Evolutionary conservation across 164 flowering plant genomes (phyloP).

Genomic region (Liquidambar formosana): DNA sequence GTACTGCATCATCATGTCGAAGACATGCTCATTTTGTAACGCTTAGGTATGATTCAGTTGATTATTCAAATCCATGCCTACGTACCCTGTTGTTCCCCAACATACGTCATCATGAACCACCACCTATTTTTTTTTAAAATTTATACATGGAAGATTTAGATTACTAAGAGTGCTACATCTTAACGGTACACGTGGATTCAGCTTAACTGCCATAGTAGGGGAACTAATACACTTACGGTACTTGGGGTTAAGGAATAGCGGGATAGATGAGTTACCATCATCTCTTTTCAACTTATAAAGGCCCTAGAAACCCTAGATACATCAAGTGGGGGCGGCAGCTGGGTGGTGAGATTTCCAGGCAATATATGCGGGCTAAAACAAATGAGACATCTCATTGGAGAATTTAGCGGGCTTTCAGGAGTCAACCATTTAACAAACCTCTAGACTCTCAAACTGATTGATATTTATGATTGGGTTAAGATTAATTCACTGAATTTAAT

Average conservation of each 20-base stretch:
- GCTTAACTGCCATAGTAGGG: slow-evolving; percentile 7
- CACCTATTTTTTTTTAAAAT: too few species aligned
- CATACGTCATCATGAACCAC: neutral
- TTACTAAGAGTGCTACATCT: slow-evolving; percentile 9
- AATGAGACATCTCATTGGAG: slow-evolving; percentile 6
- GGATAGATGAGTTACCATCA: slow-evolving; percentile 4
- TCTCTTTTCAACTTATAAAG: slow-evolving; percentile 20
- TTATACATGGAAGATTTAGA: neutral
- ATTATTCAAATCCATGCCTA: neutral
- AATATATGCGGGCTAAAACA: neutral
- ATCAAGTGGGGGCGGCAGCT: neutral
- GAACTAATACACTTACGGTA: slow-evolving; percentile 27
- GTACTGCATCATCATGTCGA: neutral
- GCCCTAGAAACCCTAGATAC: neutral
- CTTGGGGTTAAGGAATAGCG: slow-evolving; percentile 7
- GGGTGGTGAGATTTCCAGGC: neutral
- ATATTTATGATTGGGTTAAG: neutral
- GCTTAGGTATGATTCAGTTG: neutral
- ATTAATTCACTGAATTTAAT: too few species aligned
- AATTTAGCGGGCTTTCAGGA: neutral
- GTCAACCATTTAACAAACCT: neutral
- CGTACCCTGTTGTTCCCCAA: neutral
- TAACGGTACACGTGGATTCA: neutral
- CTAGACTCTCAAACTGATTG: neutral
- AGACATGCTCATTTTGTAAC: slow-evolving; percentile 1